These are phyloP conservation scores for Strobilomyces confusus DNA, from an alignment of 768 basidiomycete species.

Conservation along the genomic window DNA sequence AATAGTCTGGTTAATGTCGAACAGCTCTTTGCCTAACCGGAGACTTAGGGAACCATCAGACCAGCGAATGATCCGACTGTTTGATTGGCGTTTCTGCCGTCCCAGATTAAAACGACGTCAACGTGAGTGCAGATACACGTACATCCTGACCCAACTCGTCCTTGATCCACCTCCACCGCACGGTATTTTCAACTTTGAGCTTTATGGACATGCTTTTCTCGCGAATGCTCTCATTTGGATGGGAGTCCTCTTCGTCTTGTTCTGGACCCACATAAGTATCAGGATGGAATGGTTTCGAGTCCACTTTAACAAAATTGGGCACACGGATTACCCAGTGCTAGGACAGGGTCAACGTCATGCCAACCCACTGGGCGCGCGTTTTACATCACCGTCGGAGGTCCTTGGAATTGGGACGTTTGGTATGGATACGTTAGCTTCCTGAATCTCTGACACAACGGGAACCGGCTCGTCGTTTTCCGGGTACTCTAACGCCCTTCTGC, in stretches of 20 bases:
- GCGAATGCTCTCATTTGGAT: conserved; percentile 55
- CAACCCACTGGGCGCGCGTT: conserved; percentile 20
- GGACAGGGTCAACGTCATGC: conserved; percentile 4
- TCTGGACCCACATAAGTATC: conserved; percentile 83
- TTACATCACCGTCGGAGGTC: conserved; percentile 78
- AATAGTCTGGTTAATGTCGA: conserved; percentile 79
- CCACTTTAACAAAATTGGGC: conserved; percentile 90
- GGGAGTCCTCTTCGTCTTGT: conserved; percentile 62
- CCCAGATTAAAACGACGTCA: background rate
- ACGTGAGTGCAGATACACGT: conserved; percentile 29
- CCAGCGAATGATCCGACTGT: conserved; percentile 90
- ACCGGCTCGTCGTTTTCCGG: conserved; percentile 69
- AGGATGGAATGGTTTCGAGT: conserved; percentile 85
- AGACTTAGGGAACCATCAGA: conserved; percentile 92
- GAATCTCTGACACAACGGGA: conserved; percentile 50
- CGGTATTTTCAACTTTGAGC: conserved; percentile 87
- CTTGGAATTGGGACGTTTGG: conserved; percentile 85
- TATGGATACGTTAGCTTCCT: conserved; percentile 70
- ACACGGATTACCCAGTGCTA: conserved; percentile 88
- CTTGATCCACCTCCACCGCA: conserved; percentile 93
- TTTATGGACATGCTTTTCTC: conserved; percentile 84
- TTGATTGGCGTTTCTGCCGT: conserved; percentile 77
- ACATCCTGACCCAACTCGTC: conserved; percentile 74
- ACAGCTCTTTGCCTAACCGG: conserved; percentile 89
- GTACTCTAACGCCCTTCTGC: conserved; percentile 72